Evolutionary conservation across 2,329 filamentous ascomycete species (phyloP).

Genomic region (Neonectria sp.): DNA sequence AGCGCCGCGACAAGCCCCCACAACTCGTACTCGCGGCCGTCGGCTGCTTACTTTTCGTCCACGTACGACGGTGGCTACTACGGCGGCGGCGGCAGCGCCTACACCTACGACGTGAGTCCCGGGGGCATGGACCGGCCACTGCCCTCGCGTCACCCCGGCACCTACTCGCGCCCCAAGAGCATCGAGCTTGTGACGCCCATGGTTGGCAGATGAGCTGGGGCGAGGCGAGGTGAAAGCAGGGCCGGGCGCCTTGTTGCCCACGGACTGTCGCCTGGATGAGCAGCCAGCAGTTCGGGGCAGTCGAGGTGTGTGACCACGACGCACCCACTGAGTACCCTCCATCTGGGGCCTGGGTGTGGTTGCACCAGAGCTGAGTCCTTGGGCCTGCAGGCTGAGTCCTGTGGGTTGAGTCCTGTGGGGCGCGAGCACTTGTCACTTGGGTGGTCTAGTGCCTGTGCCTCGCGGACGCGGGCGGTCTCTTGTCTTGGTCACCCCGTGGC

Average conservation of each 20-base stretch:
- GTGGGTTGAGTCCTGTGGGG: neutral
- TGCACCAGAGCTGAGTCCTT: constrained; percentile 23
- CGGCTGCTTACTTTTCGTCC: constrained; percentile 63
- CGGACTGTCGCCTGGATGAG: constrained; percentile 11
- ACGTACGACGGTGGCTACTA: constrained; percentile 66
- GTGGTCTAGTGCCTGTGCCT: neutral
- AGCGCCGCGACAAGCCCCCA: constrained; percentile 67
- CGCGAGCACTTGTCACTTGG: neutral
- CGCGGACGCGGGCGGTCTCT: neutral
- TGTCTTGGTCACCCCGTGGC: constrained; percentile 24
- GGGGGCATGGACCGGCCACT: constrained; percentile 68
- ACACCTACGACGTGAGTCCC: constrained; percentile 54
- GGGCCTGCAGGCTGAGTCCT: neutral
- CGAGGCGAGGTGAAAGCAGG: constrained; percentile 2
- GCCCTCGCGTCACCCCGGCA: constrained; percentile 68
- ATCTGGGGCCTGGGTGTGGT: constrained; percentile 16
- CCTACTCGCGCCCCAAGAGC: constrained; percentile 72
- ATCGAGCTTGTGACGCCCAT: constrained; percentile 76
- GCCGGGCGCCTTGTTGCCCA: neutral
- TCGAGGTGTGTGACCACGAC: constrained; percentile 11
- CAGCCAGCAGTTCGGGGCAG: constrained; percentile 1
- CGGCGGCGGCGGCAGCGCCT: constrained; percentile 49
- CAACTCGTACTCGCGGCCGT: constrained; percentile 64
- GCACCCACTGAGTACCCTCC: constrained; percentile 9
- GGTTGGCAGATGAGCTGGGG: constrained; percentile 60